These are phyloP conservation scores for Sarocladiaceae sp. DNA, from an alignment of 2,329 filamentous ascomycete genomes.

Conservation along the genomic window DNA sequence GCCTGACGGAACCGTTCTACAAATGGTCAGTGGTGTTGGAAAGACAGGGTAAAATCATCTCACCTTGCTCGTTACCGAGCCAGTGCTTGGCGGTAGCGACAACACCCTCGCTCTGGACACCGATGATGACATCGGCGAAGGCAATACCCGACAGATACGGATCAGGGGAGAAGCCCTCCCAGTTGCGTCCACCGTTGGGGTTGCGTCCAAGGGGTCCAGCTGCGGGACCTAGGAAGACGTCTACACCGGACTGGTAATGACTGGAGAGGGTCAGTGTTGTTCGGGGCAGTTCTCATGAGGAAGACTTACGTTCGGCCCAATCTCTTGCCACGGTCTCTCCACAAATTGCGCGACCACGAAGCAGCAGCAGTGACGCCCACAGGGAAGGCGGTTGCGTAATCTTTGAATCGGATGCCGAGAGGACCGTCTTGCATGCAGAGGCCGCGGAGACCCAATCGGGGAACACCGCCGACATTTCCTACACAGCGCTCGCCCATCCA, in stretches of 20 bases:
- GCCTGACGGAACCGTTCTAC: slow-evolving; percentile 65
- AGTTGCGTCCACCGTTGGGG: slow-evolving; percentile 47
- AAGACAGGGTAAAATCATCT: not conserved
- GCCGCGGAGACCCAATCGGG: slow-evolving; percentile 61
- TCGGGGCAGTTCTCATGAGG: not conserved
- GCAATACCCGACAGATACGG: slow-evolving; percentile 68
- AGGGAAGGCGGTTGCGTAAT: slow-evolving; percentile 77
- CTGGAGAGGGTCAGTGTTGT: slow-evolving; percentile 35
- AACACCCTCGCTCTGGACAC: slow-evolving; percentile 75
- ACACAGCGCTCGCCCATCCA: slow-evolving; percentile 62
- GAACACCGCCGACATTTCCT: slow-evolving; percentile 66
- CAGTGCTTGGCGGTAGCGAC: slow-evolving; percentile 80
- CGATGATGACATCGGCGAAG: slow-evolving; percentile 66
- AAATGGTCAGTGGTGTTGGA: slow-evolving; percentile 8
- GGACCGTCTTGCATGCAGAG: slow-evolving; percentile 87
- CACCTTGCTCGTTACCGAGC: slow-evolving; percentile 63
- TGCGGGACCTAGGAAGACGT: slow-evolving; percentile 57
- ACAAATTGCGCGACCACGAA: slow-evolving; percentile 71
- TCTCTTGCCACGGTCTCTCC: slow-evolving; percentile 43
- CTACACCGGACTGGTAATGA: slow-evolving; percentile 68
- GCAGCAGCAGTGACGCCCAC: slow-evolving; percentile 73
- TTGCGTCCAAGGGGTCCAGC: slow-evolving; percentile 40
- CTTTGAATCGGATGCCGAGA: slow-evolving; percentile 67
- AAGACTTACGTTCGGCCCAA: slow-evolving; percentile 28
- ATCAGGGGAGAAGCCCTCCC: slow-evolving; percentile 65